Base-by-base conservation (phyloP, 495 filamentous ascomycete species). In the Xylaria cubensis region DNA sequence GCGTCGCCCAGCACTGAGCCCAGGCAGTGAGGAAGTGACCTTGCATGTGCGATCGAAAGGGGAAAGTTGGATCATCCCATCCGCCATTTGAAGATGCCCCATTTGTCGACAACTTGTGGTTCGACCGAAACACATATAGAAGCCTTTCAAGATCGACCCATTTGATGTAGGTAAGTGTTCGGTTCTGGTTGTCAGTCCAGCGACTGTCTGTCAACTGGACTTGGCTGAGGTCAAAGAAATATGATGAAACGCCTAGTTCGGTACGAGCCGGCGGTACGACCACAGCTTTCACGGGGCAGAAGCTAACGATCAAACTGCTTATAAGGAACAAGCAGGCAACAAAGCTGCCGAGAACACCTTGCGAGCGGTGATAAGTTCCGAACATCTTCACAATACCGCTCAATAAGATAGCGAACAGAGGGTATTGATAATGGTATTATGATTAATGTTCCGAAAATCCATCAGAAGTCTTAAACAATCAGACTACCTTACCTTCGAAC, bases 11-110 rank as follows among this genome's bases (percentile, higher is more conserved):
- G 58, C 77, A 79, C 32, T 79, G 76, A 26, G 74, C 72, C 78
- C 78, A 81, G 2, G 76, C 81, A 4, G 74, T 80, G 19, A 83
- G 79, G 19, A 75, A 76, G 73, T 83, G 81, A 3, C 81, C 81
- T 68, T 83, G 81, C 55, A 73, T 58, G 48, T 83, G 81, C 13
- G 76, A 74, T 48, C 81, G 81, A 64, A 83, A 83, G 19, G 81
- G 81, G 55, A 83, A 83, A 58, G 74, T 68, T 5, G 81, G 81
- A 1, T 74, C 79, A 73, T 83, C 81, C 81, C 81, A 83, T 15
- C 81, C 81, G 13, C 78, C 78, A 67, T 81, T 81, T 2, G 71
- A 29, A 4, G 70, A 34, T 5, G 79, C 81, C 4, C 78, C 76
- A 3, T 76, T 73, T 29, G 80, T 82, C 17, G 77, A 78, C 0